Base-by-base conservation (phyloP, 169 alveolate genomes). In the Blepharisma undulans region DNA sequence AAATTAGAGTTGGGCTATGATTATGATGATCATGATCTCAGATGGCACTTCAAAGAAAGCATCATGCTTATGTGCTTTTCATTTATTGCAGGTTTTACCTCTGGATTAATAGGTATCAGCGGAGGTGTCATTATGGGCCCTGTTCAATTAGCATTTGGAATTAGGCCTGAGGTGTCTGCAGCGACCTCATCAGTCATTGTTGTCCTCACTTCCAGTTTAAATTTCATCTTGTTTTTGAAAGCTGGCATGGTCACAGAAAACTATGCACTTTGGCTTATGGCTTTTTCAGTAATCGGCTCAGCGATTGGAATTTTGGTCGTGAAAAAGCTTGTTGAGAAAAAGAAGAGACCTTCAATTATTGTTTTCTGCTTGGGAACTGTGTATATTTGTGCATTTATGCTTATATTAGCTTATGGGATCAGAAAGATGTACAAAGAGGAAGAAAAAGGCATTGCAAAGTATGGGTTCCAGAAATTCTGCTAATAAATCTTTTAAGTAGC, bases 91-190 rank as follows among this genome's bases (percentile, higher is more conserved):
- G 98, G 98, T 5, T 66, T 91, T 71, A 87, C 84, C 22, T 94
- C 97, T 0, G 97, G 97, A 4, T 74, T 92, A 3, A 82, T 94
- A 19, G 98, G 98, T 36, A 91, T 96, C 21, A 97, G 98, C 14
- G 98, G 98, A 6, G 97, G 97, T 0, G 90, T 90, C 19, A 91
- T 96, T 66, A 91, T 95, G 80, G 95, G 93, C 16, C 97, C 97
- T 34, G 76, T 96, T 27, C 86, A 95, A 82, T 77, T 96, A 30
- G 92, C 86, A 18, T 84, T 95, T 19, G 98, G 98, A 34, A 79
- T 92, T 27, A 95, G 90, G 84, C 98, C 98, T 71, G 91, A 91
- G 48, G 97, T 96, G n/a, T 94, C 96, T n/a, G 92, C 98, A 21
- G 93, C 95, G n/a, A 94, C 98, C 25, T 91, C 96, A 18, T 95